These are phyloP conservation scores for Fraxinus excelsior DNA, from an alignment of 257 asterid species.

Conservation along the genomic window DNA sequence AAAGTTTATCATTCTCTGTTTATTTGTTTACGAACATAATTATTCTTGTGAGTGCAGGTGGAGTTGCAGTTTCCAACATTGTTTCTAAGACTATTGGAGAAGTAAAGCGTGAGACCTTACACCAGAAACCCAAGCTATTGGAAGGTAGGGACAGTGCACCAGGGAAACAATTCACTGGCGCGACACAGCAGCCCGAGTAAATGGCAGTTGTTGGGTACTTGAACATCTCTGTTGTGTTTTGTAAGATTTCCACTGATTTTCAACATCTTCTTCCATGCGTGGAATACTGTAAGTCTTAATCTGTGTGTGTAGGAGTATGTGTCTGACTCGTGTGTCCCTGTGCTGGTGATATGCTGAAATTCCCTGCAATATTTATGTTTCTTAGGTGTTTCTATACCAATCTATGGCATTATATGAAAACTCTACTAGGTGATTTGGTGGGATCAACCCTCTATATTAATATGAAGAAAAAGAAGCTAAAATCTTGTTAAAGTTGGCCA, in stretches of 20 bases:
- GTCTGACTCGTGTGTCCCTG: not conserved
- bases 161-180: not conserved
- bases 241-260: not conserved
- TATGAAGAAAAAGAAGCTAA: not conserved
- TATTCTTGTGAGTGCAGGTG: not conserved
- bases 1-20: too few relatives aligned
- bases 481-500: not conserved
- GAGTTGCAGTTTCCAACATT: not conserved
- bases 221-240: not conserved
- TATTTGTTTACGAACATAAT: too few relatives aligned
- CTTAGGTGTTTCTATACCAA: not conserved
- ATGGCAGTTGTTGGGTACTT: not conserved
- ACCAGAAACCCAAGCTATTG: slow-evolving; percentile 11
- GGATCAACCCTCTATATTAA: not conserved
- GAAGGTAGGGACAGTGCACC: slow-evolving; percentile 2
- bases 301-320: not conserved
- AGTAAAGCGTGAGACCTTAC: slow-evolving; percentile 32
- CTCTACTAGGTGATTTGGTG: not conserved
- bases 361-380: not conserved
- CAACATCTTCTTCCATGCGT: not conserved
- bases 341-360: not conserved
- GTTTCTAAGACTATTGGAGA: slow-evolving; percentile 30
- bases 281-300: not conserved
- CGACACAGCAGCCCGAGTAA: slow-evolving; percentile 18
- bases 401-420: not conserved